Evolutionary conservation across 441 rosid species (phyloP).

Genomic region (Manihot esculenta): DNA sequence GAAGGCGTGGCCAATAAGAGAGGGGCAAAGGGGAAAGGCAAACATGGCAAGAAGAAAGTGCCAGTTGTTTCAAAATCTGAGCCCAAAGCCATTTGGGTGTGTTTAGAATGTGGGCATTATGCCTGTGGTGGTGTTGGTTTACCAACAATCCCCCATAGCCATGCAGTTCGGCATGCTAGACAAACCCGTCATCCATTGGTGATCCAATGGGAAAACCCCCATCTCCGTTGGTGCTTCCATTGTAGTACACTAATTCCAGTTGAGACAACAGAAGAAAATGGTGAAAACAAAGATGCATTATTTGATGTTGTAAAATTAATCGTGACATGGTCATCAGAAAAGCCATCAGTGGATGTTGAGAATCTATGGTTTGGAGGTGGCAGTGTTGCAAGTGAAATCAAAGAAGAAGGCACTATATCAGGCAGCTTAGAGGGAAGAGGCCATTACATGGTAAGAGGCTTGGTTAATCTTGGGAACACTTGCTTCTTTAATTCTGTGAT

Average conservation of each 20-base stretch:
- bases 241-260: constrained; percentile 60
- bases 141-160: constrained; percentile 73
- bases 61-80: constrained; percentile 48
- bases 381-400: constrained; percentile 44
- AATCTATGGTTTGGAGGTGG: constrained; percentile 64
- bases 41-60: constrained; percentile 64
- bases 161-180: constrained; percentile 67
- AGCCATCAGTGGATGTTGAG: constrained; percentile 45
- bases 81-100: constrained; percentile 76
- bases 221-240: constrained; percentile 79
- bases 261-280: constrained; percentile 60
- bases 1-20: constrained; percentile 57
- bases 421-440: constrained; percentile 45
- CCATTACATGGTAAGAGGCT: constrained; percentile 64
- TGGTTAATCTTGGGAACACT: constrained; percentile 90
- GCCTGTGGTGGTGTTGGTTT: constrained; percentile 87
- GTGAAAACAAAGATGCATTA: constrained; percentile 55
- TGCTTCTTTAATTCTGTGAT: constrained; percentile 92
- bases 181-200: constrained; percentile 64
- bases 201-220: constrained; percentile 78
- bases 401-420: constrained; percentile 31
- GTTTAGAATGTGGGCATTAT: constrained; percentile 88
- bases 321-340: constrained; percentile 44
- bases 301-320: constrained; percentile 59
- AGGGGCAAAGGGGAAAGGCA: constrained; percentile 65